Percentiles rank a stretch among this genome's conserved stretches.
These are phyloP conservation scores for Neurospora sp. DNA, from an alignment of 495 filamentous ascomycete species.

Conservation along the genomic window DNA sequence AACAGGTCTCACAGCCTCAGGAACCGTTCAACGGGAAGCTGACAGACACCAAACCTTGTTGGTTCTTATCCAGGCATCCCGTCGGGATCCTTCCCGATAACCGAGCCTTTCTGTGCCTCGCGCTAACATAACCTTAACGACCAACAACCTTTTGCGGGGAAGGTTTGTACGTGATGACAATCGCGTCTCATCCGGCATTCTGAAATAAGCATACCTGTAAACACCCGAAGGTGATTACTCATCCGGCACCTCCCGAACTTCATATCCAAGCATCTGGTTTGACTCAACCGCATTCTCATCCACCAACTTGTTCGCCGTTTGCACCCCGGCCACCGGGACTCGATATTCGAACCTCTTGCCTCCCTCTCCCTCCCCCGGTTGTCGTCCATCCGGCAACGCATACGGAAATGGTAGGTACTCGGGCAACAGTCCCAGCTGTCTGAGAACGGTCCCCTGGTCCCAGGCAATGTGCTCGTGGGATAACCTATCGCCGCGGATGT, in stretches of 20 bases:
- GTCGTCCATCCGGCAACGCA: conserved; percentile 30
- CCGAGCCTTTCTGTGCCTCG: background rate
- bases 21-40: background rate
- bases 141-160: background rate
- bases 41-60: background rate
- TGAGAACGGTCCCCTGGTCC: conserved; percentile 75
- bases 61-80: background rate
- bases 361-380: conserved; percentile 20
- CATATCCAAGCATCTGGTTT: conserved; percentile 52
- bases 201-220: background rate
- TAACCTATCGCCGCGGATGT: conserved; percentile 60
- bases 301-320: conserved; percentile 55
- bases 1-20: background rate
- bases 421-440: conserved; percentile 64
- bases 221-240: background rate
- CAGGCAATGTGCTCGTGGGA: conserved; percentile 80
- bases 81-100: background rate
- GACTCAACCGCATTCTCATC: conserved; percentile 49
- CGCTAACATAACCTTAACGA: background rate
- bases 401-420: conserved; percentile 49
- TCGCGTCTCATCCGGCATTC: background rate
- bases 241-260: conserved; percentile 13
- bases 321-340: conserved; percentile 59
- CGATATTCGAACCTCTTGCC: conserved; percentile 44
- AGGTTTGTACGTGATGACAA: background rate